These are phyloP conservation scores for Plasmodium blacklocki DNA, from an alignment of 169 alveolate genomes.

Conservation along the genomic window DNA sequence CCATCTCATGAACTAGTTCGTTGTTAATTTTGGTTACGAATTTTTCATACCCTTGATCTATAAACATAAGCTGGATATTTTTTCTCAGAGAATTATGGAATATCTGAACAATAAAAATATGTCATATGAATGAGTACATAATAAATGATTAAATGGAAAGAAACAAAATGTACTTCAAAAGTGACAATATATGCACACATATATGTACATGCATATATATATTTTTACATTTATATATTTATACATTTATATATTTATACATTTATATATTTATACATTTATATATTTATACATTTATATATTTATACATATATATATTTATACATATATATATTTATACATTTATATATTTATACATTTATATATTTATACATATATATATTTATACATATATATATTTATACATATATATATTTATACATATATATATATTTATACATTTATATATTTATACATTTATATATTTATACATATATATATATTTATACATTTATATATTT, in stretches of 20 bases:
- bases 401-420: too few relatives aligned
- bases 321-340: background rate
- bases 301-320: too few relatives aligned
- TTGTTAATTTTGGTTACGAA: constrained; percentile 39
- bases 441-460: too few relatives aligned
- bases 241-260: background rate
- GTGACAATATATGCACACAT: background rate
- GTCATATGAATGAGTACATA: background rate
- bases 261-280: background rate
- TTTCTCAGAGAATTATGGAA: constrained; percentile 55
- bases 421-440: too few relatives aligned
- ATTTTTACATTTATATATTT: background rate
- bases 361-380: too few relatives aligned
- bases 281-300: background rate
- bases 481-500: too few relatives aligned
- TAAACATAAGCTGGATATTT: constrained; percentile 55
- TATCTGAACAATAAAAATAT: constrained; percentile 11
- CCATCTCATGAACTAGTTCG: constrained; percentile 36
- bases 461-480: too few relatives aligned
- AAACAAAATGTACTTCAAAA: background rate
- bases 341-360: background rate
- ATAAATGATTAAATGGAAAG: background rate
- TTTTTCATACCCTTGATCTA: constrained; percentile 43
- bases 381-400: too few relatives aligned
- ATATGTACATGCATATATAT: background rate